These are phyloP conservation scores for Xylaria curta DNA, from an alignment of 495 filamentous ascomycete genomes.

Conservation along the genomic window DNA sequence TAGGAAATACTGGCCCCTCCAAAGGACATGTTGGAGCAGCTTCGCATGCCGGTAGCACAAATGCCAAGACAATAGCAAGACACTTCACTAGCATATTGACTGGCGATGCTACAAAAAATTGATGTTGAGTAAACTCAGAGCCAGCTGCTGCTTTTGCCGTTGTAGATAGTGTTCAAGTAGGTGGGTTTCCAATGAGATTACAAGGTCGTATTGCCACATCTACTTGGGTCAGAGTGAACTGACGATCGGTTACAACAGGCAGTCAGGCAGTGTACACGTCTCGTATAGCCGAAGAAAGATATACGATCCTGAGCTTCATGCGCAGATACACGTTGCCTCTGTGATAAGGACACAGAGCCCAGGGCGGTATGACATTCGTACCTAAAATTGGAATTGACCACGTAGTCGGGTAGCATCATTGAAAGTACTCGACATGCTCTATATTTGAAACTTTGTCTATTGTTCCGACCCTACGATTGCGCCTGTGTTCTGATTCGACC, in stretches of 20 bases:
- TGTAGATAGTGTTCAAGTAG: neutral
- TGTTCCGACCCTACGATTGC: neutral
- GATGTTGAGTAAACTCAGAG: neutral
- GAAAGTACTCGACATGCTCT: neutral
- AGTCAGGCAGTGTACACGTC: neutral
- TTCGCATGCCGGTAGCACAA: slow-evolving; percentile 20
- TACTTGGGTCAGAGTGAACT: neutral
- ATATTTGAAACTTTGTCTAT: neutral
- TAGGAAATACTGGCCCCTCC: slow-evolving; percentile 56
- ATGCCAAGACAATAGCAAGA: slow-evolving; percentile 14
- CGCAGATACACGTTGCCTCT: too few relatives aligned
- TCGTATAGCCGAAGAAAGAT: neutral
- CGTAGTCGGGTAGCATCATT: neutral
- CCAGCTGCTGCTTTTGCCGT: neutral
- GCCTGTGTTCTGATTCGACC: neutral
- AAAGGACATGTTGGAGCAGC: slow-evolving; percentile 54
- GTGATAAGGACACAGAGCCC: neutral
- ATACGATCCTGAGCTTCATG: neutral
- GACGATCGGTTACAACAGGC: neutral
- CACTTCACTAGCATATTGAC: neutral
- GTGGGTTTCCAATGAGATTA: neutral
- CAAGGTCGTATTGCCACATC: neutral
- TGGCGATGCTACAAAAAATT: too few relatives aligned
- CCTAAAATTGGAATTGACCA: neutral
- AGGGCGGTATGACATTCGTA: neutral